A percentile compares a stretch with the other conserved stretches of the same genome.
These are phyloP conservation scores for Termitomyces sp. DNA, from an alignment of 768 basidiomycete species.

Conservation along the genomic window DNA sequence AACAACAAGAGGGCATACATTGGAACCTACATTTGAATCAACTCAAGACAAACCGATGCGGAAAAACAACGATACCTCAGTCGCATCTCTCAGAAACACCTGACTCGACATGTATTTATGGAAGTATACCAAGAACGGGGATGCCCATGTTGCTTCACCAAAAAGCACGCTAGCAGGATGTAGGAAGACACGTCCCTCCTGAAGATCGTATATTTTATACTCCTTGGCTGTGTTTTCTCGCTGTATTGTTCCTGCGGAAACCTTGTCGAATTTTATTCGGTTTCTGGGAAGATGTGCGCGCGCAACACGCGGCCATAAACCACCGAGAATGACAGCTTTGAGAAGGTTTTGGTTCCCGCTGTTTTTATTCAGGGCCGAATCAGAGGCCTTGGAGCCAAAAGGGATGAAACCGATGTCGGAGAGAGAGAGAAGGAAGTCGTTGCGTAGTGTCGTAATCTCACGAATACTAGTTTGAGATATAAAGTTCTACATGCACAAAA, in stretches of 20 bases:
- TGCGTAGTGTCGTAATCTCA: conserved; percentile 74
- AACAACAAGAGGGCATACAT: conserved; percentile 84
- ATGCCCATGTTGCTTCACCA: conserved; percentile 64
- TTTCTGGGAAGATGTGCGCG: conserved; percentile 67
- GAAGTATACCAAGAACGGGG: conserved; percentile 82
- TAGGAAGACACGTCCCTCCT: conserved; percentile 64
- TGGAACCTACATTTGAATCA: conserved; percentile 53
- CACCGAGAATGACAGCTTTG: conserved; percentile 82
- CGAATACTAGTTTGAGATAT: conserved; percentile 71
- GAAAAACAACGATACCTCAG: conserved; percentile 54
- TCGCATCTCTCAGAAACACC: conserved; percentile 82
- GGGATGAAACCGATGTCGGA: conserved; percentile 68
- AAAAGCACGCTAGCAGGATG: conserved; percentile 86
- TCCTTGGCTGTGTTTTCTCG: conserved; percentile 84
- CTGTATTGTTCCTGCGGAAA: conserved; percentile 79
- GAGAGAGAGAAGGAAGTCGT: conserved; percentile 73
- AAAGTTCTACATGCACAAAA: conserved; percentile 57
- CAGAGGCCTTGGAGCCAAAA: conserved; percentile 37
- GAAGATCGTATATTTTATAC: conserved; percentile 77
- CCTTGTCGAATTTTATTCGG: conserved; percentile 82
- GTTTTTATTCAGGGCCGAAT: conserved; percentile 59
- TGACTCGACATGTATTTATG: conserved; percentile 80
- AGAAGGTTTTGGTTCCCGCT: conserved; percentile 68
- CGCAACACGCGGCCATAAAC: conserved; percentile 82
- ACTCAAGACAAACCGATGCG: not conserved